A percentile compares a stretch with the other conserved stretches of the same genome.
phyloP scores from a whole-genome alignment of 331 rosid species.

The Dryas integrifolia region DNA sequence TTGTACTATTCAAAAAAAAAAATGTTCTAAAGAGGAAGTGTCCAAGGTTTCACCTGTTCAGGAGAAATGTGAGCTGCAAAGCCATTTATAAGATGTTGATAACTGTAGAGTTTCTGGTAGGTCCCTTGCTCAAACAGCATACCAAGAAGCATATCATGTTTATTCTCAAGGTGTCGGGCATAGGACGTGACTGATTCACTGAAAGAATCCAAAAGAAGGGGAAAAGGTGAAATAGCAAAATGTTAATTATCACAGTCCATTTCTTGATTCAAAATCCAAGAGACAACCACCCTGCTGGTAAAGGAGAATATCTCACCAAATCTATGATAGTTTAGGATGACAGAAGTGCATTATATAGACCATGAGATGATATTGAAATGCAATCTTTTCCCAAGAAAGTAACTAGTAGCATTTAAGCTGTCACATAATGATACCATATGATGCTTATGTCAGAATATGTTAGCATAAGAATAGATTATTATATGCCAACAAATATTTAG shows the following conservation, averaged over 20 bases:
- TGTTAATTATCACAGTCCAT: constrained; percentile 9
- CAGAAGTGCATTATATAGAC: constrained; percentile 3
- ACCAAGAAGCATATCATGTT: constrained; percentile 91
- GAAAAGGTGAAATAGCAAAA: constrained; percentile 15
- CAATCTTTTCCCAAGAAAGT: not conserved
- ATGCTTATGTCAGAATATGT: not conserved
- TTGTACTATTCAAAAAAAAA: constrained; percentile 11
- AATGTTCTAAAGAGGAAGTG: constrained; percentile 12
- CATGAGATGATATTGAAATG: not conserved
- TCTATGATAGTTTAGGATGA: not conserved
- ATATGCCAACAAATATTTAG: constrained; percentile 2
- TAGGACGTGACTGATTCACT: constrained; percentile 84
- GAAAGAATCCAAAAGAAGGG: constrained; percentile 32
- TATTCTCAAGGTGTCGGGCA: constrained; percentile 80
- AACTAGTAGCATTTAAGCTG: constrained; percentile 2
- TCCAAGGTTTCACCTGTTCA: constrained; percentile 79
- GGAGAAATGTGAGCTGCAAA: constrained; percentile 87
- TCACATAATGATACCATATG: not conserved
- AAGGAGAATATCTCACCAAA: constrained; percentile 14
- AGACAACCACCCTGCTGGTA: not conserved
- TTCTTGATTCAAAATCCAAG: constrained; percentile 14
- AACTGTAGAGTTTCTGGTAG: constrained; percentile 85
- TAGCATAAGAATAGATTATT: not conserved
- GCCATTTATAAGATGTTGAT: constrained; percentile 93
- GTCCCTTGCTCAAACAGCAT: constrained; percentile 78